Base-by-base conservation (phyloP, 169 alveolate genomes). In the Cryptosporidium baileyi region DNA sequence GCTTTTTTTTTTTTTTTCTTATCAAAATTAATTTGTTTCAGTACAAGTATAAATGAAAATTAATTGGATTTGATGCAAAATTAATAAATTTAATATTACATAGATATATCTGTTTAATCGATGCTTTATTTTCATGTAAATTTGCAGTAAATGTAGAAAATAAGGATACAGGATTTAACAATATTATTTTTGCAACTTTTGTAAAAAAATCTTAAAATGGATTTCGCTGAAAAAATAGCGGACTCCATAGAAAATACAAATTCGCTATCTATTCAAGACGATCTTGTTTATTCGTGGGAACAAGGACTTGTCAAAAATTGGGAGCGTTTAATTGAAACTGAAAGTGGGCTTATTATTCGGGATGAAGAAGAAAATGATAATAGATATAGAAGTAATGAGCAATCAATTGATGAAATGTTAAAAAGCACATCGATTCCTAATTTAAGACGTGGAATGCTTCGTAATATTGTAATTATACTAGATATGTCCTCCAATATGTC, bases 401-500 rank as follows among this genome's bases (percentile, higher is more conserved):
- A 15, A 4, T 51, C 59, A 19, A 51, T 22, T 54, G 32, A 17
- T 54, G 85, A 74, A 4, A 15, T 74, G 59, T 15, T 74, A 9
- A 51, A 15, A 17, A n/a, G 22, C 11, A 9, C 60, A n/a, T 36
- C 60, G 15, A 26, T 11, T 32, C 28, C 57, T 5, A 74, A 57
- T 54, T 34, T 38, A 19, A 74, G 85, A 34, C 85, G 85, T 41
- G 85, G 85, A 9, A 22, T 74, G 36, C 67, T 74, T 3, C 32
- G 85, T 34, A 74, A 74, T 7, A 52, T 74, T 3, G 85, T 74
- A 3, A 36, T 74, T 26, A 74, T 74, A 32, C 34, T 74, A 19
- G 85, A 74, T 36, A 74, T 74, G 85, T 24, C 85, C 17, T 74
- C 85, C 34, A 74, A 41, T n/a, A 74, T 74, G 85, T n/a, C 54